phyloP scores from a whole-genome alignment of 108 stramenopile genomes.

The Stephanodiscus minutulus region DNA sequence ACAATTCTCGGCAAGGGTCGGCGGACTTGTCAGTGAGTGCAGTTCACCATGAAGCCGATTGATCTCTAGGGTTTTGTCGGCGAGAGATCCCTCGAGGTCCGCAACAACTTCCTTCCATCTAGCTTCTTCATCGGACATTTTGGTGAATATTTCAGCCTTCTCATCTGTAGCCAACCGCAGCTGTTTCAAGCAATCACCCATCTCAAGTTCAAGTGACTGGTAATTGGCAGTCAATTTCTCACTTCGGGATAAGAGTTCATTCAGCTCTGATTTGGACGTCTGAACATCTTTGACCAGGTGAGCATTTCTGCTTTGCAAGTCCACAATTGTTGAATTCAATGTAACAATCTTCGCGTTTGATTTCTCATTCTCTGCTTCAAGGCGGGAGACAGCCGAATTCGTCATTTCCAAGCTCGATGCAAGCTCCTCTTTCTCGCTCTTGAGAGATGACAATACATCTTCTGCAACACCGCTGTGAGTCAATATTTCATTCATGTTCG shows the following conservation, averaged over 20 bases:
- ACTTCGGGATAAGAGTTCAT: conserved; percentile 20
- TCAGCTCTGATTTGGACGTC: conserved; percentile 3
- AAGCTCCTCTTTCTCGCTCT: conserved; percentile 9
- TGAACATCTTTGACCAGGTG: background rate
- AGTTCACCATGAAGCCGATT: conserved; percentile 7
- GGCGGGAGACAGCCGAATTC: conserved; percentile 2
- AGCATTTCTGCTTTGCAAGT: background rate
- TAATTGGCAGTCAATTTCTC: conserved; percentile 23
- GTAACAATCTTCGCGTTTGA: background rate
- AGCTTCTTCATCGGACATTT: conserved; percentile 15
- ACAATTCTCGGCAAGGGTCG: conserved; percentile 24
- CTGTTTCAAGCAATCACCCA: conserved; percentile 11
- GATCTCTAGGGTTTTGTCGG: conserved; percentile 12
- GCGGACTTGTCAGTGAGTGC: background rate
- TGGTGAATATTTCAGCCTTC: conserved; percentile 2
- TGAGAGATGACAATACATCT: background rate
- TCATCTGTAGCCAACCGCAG: conserved; percentile 9
- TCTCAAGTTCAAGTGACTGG: conserved; percentile 14
- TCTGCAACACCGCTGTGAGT: background rate
- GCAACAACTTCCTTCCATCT: conserved; percentile 5
- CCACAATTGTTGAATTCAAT: background rate
- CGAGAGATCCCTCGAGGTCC: conserved; percentile 5
- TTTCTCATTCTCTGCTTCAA: background rate
- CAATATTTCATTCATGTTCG: background rate
- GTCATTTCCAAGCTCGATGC: background rate